Evolutionary conservation across 2,329 filamentous ascomycete genomes (phyloP).

Genomic region (Arthrobotrys iridis): DNA sequence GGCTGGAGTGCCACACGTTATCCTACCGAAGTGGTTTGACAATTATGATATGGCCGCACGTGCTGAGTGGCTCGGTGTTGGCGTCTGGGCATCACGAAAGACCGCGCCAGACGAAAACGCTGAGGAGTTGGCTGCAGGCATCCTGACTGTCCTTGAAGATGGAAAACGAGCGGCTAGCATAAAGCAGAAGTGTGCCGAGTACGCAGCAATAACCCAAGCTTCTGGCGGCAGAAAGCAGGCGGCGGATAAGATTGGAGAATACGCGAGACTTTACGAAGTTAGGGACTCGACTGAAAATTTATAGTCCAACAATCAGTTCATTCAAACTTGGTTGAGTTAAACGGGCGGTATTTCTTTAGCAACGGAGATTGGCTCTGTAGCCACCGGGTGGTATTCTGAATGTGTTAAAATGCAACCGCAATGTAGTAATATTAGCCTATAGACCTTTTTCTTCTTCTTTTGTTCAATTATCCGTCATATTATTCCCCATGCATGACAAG

Average conservation of each 20-base stretch:
- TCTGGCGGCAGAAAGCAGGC: conserved; percentile 45
- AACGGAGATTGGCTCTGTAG: too few species aligned
- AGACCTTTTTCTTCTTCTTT: neutral
- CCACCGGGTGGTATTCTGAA: too few species aligned
- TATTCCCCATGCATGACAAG: too few species aligned
- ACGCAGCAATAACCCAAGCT: conserved; percentile 18
- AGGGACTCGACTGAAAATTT: conserved; percentile 33
- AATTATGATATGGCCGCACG: conserved; percentile 56
- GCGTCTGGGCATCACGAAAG: conserved; percentile 53
- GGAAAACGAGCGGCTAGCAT: conserved; percentile 9
- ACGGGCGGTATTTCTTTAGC: neutral
- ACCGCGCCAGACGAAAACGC: conserved; percentile 51
- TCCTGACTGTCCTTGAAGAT: conserved; percentile 32
- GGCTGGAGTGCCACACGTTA: conserved; percentile 56
- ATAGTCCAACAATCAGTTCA: conserved; percentile 1
- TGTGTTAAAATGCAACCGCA: neutral
- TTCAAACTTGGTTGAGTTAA: neutral
- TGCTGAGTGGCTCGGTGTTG: conserved; percentile 55
- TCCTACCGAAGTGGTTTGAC: conserved; percentile 56
- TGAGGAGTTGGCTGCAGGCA: conserved; percentile 35
- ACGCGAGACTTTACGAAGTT: conserved; percentile 32
- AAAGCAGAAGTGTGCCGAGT: conserved; percentile 28
- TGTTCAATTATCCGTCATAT: too few species aligned
- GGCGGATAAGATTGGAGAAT: conserved; percentile 48
- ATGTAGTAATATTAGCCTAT: conserved; percentile 5